Base-by-base conservation (phyloP, 257 asterid genomes). In the Solanum phureja region DNA sequence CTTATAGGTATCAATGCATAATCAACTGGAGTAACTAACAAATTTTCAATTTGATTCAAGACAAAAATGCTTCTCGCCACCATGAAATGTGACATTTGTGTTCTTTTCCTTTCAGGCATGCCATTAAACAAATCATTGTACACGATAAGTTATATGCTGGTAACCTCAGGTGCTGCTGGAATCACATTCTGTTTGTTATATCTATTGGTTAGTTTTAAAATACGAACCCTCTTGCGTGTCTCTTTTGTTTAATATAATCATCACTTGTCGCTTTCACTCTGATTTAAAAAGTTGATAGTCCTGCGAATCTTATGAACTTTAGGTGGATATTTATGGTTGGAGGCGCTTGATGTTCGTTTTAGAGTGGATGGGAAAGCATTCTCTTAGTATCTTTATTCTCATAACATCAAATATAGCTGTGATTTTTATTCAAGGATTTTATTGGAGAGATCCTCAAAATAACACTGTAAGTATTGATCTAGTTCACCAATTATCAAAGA, bases 261-360 rank as follows among this genome's bases (percentile, higher is more conserved):
- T 82, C 69, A 27, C 44, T 52, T 31, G 19, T 82, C 27, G 11
- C 44, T 27, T 23, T 79, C 84, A 44, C 8, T 44, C 38, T 14
- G 84, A 79, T 79, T 82, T 49, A 82, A 46, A 16, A 82, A 49
- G 27, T 82, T 49, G 40, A 29, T 16, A 8, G 9, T 82, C 40
- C 34, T 34, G 79, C 14, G 9, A 31, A 24, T 46, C 85, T 14
- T 29, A 37, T 88, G 77, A 58, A 42, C 69, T 84, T 58, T 89
- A 96, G 98, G 95, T 95, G 74, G 99, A 96, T 87, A 94, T 95
- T 33, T 94, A 90, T 60, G 93, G 95, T 13, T 94, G 98, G 99
- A 92, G 94, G 89, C 77, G 92, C 52, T 73, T 76, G 88, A 89
- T 95, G 31, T 93, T 29, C 72, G 88, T 83, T 46, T 64, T 93